Evolutionary conservation across 2,329 filamentous ascomycete genomes (phyloP), one percentile per base, ranked within the genome.

Genomic region (Aspergillus felis): DNA sequence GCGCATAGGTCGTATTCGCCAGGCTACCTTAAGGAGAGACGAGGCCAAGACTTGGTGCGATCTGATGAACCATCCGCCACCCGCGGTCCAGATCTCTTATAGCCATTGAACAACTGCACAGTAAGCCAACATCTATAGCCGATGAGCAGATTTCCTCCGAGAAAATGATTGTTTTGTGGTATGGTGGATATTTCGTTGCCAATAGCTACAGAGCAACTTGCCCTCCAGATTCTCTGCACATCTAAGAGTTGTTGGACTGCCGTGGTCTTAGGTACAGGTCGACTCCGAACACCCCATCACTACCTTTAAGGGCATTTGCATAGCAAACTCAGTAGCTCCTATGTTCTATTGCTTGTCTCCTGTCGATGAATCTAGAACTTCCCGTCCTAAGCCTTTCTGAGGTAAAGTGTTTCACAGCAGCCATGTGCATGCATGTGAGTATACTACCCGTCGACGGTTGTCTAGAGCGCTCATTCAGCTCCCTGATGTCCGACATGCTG

Each of bases 41-140:
- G 44, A 47, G 41, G 20, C 22, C 44, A 47, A 47, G 44, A 24
- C 44, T 47, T 17, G 22, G 22, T 25, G 12, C 20, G 22, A 47
- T 47, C 22, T 20, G 20, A 47, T 27, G 44, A 27, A 27, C 44
- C 10, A 47, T 47, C 44, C 44, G 44, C 44, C 44, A 47, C 44
- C 44, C 14, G n/a, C 12, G 42, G 44, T 47, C 27, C 24, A 32
- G 47, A 55, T 54, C 41, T 61, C 61, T 61, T 58, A 57, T 54
- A 59, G 46, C 49, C 55, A 29, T 50, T 55, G 38, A 46, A 51
- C 57, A 62, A 52, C 14, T n/a, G 32, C 14, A 38, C 32, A 38
- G 32, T 38, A 38, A 17, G 32, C 32, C 32, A 38, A 38, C 32
- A 7, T 38, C 7, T 38, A 7, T 14, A 38, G 32, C 32, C 14